A percentile compares a stretch with the other conserved stretches of the same genome.
Evolutionary conservation across 2,329 filamentous ascomycete species (phyloP).

Genomic region (Exserohilum turcica): DNA sequence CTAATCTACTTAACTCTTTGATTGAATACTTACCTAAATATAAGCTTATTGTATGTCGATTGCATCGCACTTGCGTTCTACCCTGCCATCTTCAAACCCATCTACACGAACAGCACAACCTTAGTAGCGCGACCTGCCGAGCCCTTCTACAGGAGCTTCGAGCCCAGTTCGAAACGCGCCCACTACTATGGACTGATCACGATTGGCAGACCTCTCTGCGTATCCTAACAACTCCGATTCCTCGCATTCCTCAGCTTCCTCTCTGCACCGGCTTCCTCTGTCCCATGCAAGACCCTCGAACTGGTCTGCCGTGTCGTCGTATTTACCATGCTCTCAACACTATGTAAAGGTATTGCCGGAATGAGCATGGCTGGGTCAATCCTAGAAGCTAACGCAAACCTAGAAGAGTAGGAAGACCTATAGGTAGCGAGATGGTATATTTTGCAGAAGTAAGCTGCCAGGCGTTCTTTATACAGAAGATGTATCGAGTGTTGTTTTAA

Average conservation of each 20-base stretch:
- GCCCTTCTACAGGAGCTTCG: neutral
- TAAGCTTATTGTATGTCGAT: neutral
- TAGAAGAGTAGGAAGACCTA: neutral
- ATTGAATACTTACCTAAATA: neutral
- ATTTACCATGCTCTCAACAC: neutral
- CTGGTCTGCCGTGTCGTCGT: neutral
- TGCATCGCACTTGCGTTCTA: neutral
- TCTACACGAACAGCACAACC: neutral
- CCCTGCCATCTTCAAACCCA: neutral
- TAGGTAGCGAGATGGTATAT: neutral
- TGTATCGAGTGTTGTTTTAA: neutral
- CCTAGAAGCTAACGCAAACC: neutral
- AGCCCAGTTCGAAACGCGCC: neutral
- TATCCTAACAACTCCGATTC: neutral
- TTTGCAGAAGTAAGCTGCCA: neutral
- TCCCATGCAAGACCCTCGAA: neutral
- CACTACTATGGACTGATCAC: slow-evolving; percentile 1
- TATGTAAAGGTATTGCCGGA: neutral
- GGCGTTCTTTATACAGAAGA: neutral
- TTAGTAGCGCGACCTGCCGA: neutral
- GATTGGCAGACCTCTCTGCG: neutral
- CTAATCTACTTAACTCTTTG: slow-evolving; percentile 1
- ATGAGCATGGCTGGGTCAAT: neutral
- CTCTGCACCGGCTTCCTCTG: neutral
- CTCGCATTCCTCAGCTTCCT: neutral